phyloP scores from a whole-genome alignment of 306 rosid species.

The Abrus pulchellus region DNA sequence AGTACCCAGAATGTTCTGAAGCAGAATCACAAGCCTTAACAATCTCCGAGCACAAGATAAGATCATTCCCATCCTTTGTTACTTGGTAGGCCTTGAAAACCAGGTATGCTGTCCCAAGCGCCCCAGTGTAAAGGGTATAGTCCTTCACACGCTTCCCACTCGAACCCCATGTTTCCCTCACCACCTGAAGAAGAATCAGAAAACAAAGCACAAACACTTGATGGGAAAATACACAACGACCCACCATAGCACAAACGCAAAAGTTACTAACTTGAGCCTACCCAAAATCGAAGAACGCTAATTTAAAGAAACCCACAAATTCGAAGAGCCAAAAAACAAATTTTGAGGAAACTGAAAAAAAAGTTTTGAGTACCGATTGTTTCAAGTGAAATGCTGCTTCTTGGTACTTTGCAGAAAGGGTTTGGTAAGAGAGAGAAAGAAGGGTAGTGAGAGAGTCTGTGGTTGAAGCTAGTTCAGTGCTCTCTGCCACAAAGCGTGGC shows the following conservation, averaged over 20 bases:
- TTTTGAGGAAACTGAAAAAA: background rate
- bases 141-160: slow-evolving; percentile 68
- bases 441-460: slow-evolving; percentile 57
- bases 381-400: slow-evolving; percentile 64
- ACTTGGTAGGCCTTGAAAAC: slow-evolving; percentile 73
- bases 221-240: slow-evolving; percentile 26
- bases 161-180: slow-evolving; percentile 77
- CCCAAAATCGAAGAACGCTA: slow-evolving; percentile 26
- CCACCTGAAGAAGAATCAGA: slow-evolving; percentile 60
- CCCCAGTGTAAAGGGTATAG: slow-evolving; percentile 76
- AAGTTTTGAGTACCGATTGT: slow-evolving; percentile 61
- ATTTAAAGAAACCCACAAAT: slow-evolving; percentile 25
- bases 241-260: slow-evolving; percentile 4
- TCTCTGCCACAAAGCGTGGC: slow-evolving; percentile 67
- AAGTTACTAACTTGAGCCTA: slow-evolving; percentile 44
- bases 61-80: slow-evolving; percentile 68
- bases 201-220: slow-evolving; percentile 41
- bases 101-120: slow-evolving; percentile 80
- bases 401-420: slow-evolving; percentile 55
- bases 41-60: slow-evolving; percentile 71
- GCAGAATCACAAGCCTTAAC: slow-evolving; percentile 79
- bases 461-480: slow-evolving; percentile 36
- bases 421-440: slow-evolving; percentile 64
- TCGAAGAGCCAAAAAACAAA: background rate
- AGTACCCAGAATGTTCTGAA: slow-evolving; percentile 71